phyloP scores from a whole-genome alignment of 495 filamentous ascomycete genomes.

The Lophium mytilinum region DNA sequence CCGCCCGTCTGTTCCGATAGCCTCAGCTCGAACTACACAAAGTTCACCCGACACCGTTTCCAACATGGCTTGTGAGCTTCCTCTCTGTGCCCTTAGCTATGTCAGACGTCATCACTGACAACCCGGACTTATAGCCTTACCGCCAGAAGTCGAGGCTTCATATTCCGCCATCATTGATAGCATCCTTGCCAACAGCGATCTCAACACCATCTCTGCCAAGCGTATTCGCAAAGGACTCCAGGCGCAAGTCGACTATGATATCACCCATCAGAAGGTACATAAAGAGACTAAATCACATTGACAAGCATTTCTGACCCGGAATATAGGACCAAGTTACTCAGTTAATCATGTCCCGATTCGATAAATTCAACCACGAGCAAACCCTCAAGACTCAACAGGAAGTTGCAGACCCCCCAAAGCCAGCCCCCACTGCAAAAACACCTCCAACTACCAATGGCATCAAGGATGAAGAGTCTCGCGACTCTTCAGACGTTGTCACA shows the following conservation, averaged over 20 bases:
- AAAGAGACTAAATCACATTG: neutral
- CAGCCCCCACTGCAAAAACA: slow-evolving; percentile 19
- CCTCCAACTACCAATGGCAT: slow-evolving; percentile 43
- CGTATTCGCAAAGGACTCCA: slow-evolving; percentile 81
- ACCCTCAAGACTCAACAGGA: slow-evolving; percentile 25
- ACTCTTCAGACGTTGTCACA: slow-evolving; percentile 11
- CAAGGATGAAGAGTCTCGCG: slow-evolving; percentile 2
- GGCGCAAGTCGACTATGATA: slow-evolving; percentile 66
- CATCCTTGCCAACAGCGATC: slow-evolving; percentile 75
- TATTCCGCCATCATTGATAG: slow-evolving; percentile 84
- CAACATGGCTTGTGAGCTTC: neutral
- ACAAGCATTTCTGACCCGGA: slow-evolving; percentile 2
- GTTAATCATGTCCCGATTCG: slow-evolving; percentile 85
- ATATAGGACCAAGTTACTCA: slow-evolving; percentile 65
- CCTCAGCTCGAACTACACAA: too few species aligned
- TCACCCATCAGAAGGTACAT: slow-evolving; percentile 76
- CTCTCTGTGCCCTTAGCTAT: neutral
- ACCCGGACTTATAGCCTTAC: slow-evolving; percentile 3
- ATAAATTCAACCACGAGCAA: slow-evolving; percentile 56
- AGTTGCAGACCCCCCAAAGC: slow-evolving; percentile 28
- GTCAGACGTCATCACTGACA: neutral
- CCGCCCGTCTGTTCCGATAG: too few species aligned
- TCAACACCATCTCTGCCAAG: slow-evolving; percentile 87
- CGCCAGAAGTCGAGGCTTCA: slow-evolving; percentile 34
- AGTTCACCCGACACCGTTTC: neutral